Percentiles rank a stretch among this genome's conserved stretches.
Evolutionary conservation across 2,329 filamentous ascomycete species (phyloP).

Genomic region (Fusarium mundagurra): DNA sequence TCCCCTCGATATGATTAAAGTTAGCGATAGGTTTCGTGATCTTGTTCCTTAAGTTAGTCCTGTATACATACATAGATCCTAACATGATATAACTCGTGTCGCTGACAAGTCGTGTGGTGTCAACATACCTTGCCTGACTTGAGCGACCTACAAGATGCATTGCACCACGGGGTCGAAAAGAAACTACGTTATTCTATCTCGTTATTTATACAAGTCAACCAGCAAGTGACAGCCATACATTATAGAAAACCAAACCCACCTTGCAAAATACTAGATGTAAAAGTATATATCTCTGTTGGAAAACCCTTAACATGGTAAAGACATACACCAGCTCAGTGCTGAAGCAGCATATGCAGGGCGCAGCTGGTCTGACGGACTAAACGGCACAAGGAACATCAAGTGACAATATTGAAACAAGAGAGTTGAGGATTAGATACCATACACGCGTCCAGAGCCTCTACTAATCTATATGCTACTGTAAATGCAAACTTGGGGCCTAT

Average conservation of each 20-base stretch:
- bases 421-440: slow-evolving; percentile 40
- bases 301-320: not conserved
- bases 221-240: not conserved
- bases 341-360: not conserved
- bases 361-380: not conserved
- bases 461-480: slow-evolving; percentile 35
- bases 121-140: not conserved
- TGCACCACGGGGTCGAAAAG: slow-evolving; percentile 2
- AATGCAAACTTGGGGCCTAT: slow-evolving; percentile 18
- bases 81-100: not conserved
- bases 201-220: not conserved
- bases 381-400: not conserved
- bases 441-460: slow-evolving; percentile 39
- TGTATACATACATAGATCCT: slow-evolving; percentile 5
- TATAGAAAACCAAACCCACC: not conserved
- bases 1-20: not conserved
- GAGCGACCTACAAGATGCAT: slow-evolving; percentile 10
- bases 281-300: not conserved
- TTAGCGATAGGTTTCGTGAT: not conserved
- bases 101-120: not conserved
- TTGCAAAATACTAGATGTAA: not conserved
- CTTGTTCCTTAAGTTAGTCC: not conserved
- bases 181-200: slow-evolving; percentile 7
- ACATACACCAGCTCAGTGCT: not conserved
- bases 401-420: slow-evolving; percentile 17